Conservation (phyloP, 2,329 filamentous ascomycete genomes). For the Colletotrichum camelliae region DNA sequence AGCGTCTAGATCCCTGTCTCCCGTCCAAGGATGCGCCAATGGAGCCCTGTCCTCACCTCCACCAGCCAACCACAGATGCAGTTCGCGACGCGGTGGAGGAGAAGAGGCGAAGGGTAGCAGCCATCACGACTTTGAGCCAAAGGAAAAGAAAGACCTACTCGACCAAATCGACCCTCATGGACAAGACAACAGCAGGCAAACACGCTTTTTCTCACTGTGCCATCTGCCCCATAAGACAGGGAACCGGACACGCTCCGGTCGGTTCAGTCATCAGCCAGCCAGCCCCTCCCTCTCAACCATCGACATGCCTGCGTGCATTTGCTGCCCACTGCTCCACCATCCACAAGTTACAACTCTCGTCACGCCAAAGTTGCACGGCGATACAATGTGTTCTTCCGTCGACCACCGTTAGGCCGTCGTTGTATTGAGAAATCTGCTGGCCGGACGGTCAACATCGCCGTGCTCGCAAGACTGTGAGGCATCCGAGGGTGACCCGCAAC, state of each 20-base stretch:
- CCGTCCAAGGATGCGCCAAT: slow-evolving; percentile 16
- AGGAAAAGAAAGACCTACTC: neutral
- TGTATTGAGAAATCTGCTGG: neutral
- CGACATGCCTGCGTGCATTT: neutral
- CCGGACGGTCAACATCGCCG: neutral
- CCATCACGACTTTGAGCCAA: slow-evolving; percentile 4
- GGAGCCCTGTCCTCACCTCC: neutral
- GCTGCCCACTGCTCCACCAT: neutral
- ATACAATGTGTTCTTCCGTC: neutral
- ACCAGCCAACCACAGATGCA: neutral
- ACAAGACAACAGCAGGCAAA: neutral
- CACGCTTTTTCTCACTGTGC: neutral
- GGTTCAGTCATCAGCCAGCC: neutral
- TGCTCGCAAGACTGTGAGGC: neutral
- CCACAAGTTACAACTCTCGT: neutral
- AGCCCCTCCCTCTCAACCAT: neutral
- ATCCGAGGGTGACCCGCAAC: neutral
- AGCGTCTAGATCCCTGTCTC: slow-evolving; percentile 16
- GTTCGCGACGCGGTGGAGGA: neutral
- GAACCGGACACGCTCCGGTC: neutral
- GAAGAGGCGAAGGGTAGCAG: slow-evolving; percentile 6
- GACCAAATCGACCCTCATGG: neutral
- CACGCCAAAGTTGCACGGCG: neutral
- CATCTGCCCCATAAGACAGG: neutral
- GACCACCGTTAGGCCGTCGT: neutral